Conservation (phyloP, 2,329 filamentous ascomycete genomes). For the Aureobasidium subglaciale region DNA sequence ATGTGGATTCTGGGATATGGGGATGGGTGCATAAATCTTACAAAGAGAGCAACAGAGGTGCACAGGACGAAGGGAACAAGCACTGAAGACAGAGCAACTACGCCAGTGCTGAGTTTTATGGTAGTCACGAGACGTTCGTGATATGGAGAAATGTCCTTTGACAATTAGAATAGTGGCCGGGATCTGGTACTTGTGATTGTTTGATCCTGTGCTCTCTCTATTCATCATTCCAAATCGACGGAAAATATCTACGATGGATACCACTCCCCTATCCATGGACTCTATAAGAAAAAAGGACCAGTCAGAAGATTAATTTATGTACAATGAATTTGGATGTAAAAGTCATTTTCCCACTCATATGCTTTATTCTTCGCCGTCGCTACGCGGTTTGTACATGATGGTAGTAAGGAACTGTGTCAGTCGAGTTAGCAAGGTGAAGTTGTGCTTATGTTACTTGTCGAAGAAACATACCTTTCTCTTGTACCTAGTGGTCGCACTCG, state of each 20-base stretch:
- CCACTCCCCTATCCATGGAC: background rate
- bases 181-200: background rate
- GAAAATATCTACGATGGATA: background rate
- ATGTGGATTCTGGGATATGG: conserved; percentile 70
- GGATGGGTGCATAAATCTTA: conserved; percentile 27
- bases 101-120: no score
- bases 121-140: no score
- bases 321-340: background rate
- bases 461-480: conserved; percentile 67
- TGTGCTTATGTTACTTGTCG: background rate
- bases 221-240: background rate
- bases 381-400: conserved; percentile 91
- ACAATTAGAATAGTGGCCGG: background rate
- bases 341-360: background rate
- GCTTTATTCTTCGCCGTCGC: conserved; percentile 28
- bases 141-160: no score
- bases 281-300: conserved; percentile 3
- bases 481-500: conserved; percentile 95
- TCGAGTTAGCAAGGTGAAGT: background rate
- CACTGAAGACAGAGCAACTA: no score
- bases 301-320: conserved; percentile 8
- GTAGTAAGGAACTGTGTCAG: conserved; percentile 78
- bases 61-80: no score
- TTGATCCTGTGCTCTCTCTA: conserved; percentile 5
- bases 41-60: background rate